phyloP scores from a whole-genome alignment of 2,329 filamentous ascomycete species.

The Graphiopsis chlorocephala region DNA sequence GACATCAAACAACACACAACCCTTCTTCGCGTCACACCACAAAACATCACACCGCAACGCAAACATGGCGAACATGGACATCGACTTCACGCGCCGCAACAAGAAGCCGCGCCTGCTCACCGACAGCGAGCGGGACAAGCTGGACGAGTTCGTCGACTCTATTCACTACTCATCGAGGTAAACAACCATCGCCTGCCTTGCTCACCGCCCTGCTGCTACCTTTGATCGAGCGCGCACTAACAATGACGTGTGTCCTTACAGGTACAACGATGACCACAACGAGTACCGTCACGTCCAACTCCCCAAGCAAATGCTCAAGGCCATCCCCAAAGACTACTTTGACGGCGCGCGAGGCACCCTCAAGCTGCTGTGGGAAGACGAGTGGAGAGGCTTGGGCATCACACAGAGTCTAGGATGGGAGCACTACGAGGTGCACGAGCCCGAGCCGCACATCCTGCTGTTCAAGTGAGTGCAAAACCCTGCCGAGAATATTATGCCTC shows the following conservation, averaged over 20 bases:
- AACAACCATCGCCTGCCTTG: constrained; percentile 29
- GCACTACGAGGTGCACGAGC: constrained; percentile 98
- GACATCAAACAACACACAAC: background rate
- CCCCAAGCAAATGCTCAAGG: constrained; percentile 97
- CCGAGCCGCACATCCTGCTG: constrained; percentile 94
- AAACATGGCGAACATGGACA: constrained; percentile 48
- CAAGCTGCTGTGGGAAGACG: constrained; percentile 96
- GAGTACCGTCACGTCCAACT: constrained; percentile 98
- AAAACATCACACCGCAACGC: background rate
- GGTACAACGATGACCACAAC: constrained; percentile 88
- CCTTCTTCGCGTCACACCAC: background rate
- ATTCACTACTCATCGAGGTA: constrained; percentile 96
- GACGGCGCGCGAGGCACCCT: constrained; percentile 84
- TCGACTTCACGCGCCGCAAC: constrained; percentile 84
- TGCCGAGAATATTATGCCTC: background rate
- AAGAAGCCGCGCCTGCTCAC: constrained; percentile 76
- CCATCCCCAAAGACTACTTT: constrained; percentile 92
- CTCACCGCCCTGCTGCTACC: background rate
- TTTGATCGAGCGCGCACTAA: background rate
- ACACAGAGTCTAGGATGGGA: constrained; percentile 99
- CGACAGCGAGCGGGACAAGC: constrained; percentile 74
- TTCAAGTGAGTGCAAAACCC: constrained; percentile 76
- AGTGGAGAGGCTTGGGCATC: constrained; percentile 95
- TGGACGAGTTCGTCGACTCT: constrained; percentile 87
- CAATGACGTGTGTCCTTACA: constrained; percentile 39